These are phyloP conservation scores for Citrus cavaleriei DNA, from an alignment of 345 rosid species.

Conservation along the genomic window DNA sequence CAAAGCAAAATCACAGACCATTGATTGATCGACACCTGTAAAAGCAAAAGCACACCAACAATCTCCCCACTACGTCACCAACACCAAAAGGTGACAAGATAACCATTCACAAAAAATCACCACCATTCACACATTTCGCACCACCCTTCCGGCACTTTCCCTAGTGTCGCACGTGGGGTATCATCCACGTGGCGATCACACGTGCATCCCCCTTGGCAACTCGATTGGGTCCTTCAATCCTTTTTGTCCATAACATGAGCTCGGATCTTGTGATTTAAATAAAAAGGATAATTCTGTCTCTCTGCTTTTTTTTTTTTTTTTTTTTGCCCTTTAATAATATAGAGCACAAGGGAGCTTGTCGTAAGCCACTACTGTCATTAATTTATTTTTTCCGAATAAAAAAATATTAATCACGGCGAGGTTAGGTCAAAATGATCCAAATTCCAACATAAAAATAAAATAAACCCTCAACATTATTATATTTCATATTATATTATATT, in stretches of 20 bases:
- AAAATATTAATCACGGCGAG: constrained; percentile 7
- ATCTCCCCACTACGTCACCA: neutral
- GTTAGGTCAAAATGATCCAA: constrained; percentile 35
- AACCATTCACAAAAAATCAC: neutral
- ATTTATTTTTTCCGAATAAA: neutral
- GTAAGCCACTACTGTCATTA: constrained; percentile 26
- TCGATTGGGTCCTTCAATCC: neutral
- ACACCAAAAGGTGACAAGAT: neutral
- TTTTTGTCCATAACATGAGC: constrained; percentile 6
- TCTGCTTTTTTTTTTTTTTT: neutral
- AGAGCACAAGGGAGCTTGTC: constrained; percentile 15
- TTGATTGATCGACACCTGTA: neutral
- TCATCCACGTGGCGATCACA: constrained; percentile 24
- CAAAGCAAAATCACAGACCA: neutral
- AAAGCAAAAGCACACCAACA: neutral
- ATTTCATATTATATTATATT: neutral
- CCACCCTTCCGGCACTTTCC: neutral
- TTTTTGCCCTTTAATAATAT: neutral
- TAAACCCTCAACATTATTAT: neutral
- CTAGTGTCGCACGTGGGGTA: constrained; percentile 12
- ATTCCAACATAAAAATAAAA: neutral
- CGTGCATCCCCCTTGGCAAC: constrained; percentile 11
- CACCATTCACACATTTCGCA: neutral
- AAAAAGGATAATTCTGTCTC: neutral
- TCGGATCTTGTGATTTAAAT: constrained; percentile 40